Conservation (phyloP, 2,329 filamentous ascomycete species). For the Monosporascus sp. region DNA sequence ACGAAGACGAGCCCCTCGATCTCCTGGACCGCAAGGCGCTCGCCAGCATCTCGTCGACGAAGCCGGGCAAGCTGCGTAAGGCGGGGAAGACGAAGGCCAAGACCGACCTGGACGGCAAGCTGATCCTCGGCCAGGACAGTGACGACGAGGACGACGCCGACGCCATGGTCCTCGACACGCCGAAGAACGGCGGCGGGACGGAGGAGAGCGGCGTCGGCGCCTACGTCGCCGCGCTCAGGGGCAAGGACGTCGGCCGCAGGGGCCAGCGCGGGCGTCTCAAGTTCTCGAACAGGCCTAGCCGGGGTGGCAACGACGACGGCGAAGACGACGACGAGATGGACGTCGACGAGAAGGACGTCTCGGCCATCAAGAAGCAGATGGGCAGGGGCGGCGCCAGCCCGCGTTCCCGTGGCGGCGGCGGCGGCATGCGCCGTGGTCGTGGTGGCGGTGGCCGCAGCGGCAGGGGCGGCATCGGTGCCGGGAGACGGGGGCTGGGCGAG, state of each 20-base stretch:
- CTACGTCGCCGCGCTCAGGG: slow-evolving; percentile 64
- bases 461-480: slow-evolving; percentile 35
- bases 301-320: slow-evolving; percentile 38
- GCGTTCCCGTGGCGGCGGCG: slow-evolving; percentile 1
- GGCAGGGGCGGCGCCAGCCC: slow-evolving; percentile 22
- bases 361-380: slow-evolving; percentile 47
- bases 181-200: slow-evolving; percentile 30
- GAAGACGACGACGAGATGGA: slow-evolving; percentile 49
- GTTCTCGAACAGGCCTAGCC: slow-evolving; percentile 59
- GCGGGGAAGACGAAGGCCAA: slow-evolving; percentile 55
- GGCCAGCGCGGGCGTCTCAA: slow-evolving; percentile 65
- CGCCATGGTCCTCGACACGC: slow-evolving; percentile 60
- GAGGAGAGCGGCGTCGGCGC: slow-evolving; percentile 56
- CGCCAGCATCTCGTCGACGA: slow-evolving; percentile 88
- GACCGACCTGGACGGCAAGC: slow-evolving; percentile 72
- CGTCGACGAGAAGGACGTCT: slow-evolving; percentile 43
- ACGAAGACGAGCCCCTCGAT: slow-evolving; percentile 91
- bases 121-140: slow-evolving; percentile 62
- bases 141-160: slow-evolving; percentile 42
- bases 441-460: slow-evolving; percentile 25
- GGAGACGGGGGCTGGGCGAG: slow-evolving; percentile 46
- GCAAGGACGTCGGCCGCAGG: slow-evolving; percentile 59
- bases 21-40: slow-evolving; percentile 84
- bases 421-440: slow-evolving; percentile 10
- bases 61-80: slow-evolving; percentile 62